phyloP scores from a whole-genome alignment of 2,329 filamentous ascomycete species.

The Colletotrichum acutatum region DNA sequence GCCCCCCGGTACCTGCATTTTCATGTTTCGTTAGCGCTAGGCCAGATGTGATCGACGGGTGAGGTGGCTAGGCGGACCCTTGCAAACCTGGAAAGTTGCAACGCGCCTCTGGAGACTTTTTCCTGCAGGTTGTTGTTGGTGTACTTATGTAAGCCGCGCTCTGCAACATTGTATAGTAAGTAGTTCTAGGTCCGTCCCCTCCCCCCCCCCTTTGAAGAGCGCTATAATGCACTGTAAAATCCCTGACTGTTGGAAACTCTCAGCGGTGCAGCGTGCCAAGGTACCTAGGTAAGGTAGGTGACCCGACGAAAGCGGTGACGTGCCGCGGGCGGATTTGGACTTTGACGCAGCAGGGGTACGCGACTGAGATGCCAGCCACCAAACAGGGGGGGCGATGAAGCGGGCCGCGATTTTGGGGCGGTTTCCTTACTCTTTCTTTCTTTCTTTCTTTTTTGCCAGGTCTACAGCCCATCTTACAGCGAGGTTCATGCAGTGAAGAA shows the following conservation, averaged over 20 bases:
- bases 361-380: slow-evolving; percentile 29
- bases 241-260: too few species aligned
- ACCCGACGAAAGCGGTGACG: background rate
- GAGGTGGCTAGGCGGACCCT: slow-evolving; percentile 25
- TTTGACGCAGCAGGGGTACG: slow-evolving; percentile 26
- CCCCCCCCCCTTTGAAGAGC: background rate
- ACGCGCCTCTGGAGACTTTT: slow-evolving; percentile 32
- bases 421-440: background rate
- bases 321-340: background rate
- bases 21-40: slow-evolving; percentile 33
- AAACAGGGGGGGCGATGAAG: background rate
- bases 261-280: too few species aligned
- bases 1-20: slow-evolving; percentile 28
- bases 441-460: background rate
- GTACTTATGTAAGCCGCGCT: slow-evolving; percentile 25
- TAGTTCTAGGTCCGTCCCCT: too few species aligned
- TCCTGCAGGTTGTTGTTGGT: background rate
- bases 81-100: slow-evolving; percentile 5
- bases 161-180: background rate
- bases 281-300: too few species aligned
- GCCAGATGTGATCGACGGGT: slow-evolving; percentile 17
- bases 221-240: background rate
- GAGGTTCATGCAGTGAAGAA: slow-evolving; percentile 1
- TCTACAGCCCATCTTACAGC: background rate
- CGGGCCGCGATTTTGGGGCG: slow-evolving; percentile 13